These are phyloP conservation scores for Phytophthora rubi DNA, from an alignment of 352 stramenopile species.

Conservation along the genomic window DNA sequence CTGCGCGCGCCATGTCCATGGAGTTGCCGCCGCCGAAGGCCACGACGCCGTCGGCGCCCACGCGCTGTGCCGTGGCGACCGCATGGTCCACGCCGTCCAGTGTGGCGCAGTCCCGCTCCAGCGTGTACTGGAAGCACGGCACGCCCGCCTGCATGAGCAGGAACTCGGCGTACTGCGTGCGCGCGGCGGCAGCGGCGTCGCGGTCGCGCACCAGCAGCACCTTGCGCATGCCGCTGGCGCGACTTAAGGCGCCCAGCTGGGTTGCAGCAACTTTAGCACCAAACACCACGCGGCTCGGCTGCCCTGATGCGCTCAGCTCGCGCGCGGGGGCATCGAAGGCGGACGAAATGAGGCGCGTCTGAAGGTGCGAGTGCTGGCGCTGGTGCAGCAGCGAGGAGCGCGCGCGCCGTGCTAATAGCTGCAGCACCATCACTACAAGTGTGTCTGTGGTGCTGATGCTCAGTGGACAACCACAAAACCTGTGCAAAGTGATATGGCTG, in stretches of 20 bases:
- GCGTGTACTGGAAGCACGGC: slow-evolving; percentile 78
- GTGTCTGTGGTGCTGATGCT: slow-evolving; percentile 3
- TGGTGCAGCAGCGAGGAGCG: neutral
- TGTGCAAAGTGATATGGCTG: neutral
- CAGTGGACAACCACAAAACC: neutral
- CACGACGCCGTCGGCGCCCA: slow-evolving; percentile 72
- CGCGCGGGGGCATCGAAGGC: slow-evolving; percentile 47
- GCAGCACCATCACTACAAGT: slow-evolving; percentile 16
- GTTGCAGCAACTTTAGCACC: slow-evolving; percentile 51
- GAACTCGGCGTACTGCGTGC: slow-evolving; percentile 76
- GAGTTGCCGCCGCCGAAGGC: slow-evolving; percentile 72
- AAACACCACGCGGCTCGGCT: slow-evolving; percentile 56
- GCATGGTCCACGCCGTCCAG: slow-evolving; percentile 61
- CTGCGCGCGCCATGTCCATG: slow-evolving; percentile 67
- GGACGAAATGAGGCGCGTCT: slow-evolving; percentile 35
- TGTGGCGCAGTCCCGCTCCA: slow-evolving; percentile 72
- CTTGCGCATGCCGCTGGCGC: slow-evolving; percentile 55
- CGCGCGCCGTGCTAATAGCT: neutral
- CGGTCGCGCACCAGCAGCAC: slow-evolving; percentile 78
- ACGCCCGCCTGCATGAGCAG: slow-evolving; percentile 72
- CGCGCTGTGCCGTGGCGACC: slow-evolving; percentile 55
- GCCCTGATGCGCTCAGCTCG: slow-evolving; percentile 48
- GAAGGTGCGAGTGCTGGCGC: neutral
- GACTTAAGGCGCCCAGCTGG: slow-evolving; percentile 48
- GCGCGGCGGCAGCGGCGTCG: slow-evolving; percentile 54